Evolutionary conservation across 2,329 filamentous ascomycete genomes (phyloP), one percentile per base, ranked within the genome.

Genomic region (Exophiala lecanii-corni): DNA sequence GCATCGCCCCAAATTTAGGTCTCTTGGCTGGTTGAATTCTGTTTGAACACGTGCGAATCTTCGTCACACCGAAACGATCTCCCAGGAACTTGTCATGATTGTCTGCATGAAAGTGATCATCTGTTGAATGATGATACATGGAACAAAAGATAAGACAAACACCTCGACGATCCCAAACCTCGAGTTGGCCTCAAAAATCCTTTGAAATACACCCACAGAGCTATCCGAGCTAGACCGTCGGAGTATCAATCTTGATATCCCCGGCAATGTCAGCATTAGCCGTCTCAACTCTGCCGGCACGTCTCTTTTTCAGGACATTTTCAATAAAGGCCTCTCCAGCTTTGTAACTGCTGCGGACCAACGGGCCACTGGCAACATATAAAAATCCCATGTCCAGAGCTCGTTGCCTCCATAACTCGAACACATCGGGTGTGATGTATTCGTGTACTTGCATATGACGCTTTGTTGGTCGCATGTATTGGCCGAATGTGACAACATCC

Each of bases 391-490:
- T 80, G 50, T 96, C 89, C 34, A 97, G 74, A 28, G 92, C 91
- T 39, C 89, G 80, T 69, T 88, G 79, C 48, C 86, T 79, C 92
- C 92, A 98, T 59, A 85, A 71, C 61, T 97, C 91, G 61, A 98
- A 98, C 50, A 83, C 81, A 49, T 85, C 86, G 1, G 92, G 92
- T 0, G 89, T 91, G 35, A 98, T 79, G 63, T 98, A 98, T 64
- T 91, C 88, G 60, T 94, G 85, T 21, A 98, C 92, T 65, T 94
- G 84, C 79, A 98, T 91, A 65, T 98, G 92, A 33, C 91, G 80
- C 74, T 97, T 98, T 3, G 92, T 98, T 2, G 92, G 92, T 9
- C 91, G 86, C 92, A 98, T 98, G 72, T 98, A 98, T 72, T 98
- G 92, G n/a, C 92, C 92, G 56, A 98, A 98, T 0, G 92, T 98